phyloP scores from a whole-genome alignment of 208 protist genomes.

The Vickermania spadyakhi region DNA sequence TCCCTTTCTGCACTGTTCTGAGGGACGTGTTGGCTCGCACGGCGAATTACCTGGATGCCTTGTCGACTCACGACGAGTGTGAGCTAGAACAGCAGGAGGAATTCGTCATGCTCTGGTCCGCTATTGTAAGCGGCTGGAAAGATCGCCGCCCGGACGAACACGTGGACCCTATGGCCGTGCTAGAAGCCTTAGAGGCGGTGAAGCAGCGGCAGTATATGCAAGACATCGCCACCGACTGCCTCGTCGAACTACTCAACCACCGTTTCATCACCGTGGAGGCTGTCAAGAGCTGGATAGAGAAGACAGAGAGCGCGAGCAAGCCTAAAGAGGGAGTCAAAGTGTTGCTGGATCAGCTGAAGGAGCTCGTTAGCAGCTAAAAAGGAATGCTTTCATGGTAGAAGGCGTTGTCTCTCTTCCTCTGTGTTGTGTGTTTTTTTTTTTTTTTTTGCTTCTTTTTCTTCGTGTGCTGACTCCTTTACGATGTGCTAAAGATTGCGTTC shows the following conservation, averaged over 20 bases:
- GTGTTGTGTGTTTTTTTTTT: no score
- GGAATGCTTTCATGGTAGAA: no score
- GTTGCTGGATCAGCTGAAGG: slow-evolving; percentile 13
- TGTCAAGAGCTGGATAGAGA: slow-evolving; percentile 19
- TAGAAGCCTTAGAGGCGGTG: slow-evolving; percentile 35
- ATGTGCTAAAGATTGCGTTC: no score
- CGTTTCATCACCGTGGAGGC: slow-evolving; percentile 17
- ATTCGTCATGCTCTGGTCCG: slow-evolving; percentile 66
- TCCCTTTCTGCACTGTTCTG: slow-evolving; percentile 42
- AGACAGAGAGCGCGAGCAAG: slow-evolving; percentile 19
- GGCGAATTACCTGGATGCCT: slow-evolving; percentile 73
- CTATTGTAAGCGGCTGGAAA: slow-evolving; percentile 28
- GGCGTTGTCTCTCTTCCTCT: no score
- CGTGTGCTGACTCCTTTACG: no score
- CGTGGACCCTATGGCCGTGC: slow-evolving; percentile 8
- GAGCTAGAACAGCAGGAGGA: slow-evolving; percentile 66
- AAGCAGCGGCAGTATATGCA: slow-evolving; percentile 58
- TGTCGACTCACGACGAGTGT: slow-evolving; percentile 28
- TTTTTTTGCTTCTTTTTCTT: no score
- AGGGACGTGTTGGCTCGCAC: slow-evolving; percentile 70
- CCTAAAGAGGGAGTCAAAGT: neutral
- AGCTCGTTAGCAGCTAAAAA: slow-evolving; percentile 1
- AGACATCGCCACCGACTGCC: slow-evolving; percentile 66
- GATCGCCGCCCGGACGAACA: slow-evolving; percentile 13
- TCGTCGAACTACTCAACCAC: slow-evolving; percentile 39